Conservation (phyloP, 2,329 filamentous ascomycete genomes). For the Knoxdaviesia proteae region DNA sequence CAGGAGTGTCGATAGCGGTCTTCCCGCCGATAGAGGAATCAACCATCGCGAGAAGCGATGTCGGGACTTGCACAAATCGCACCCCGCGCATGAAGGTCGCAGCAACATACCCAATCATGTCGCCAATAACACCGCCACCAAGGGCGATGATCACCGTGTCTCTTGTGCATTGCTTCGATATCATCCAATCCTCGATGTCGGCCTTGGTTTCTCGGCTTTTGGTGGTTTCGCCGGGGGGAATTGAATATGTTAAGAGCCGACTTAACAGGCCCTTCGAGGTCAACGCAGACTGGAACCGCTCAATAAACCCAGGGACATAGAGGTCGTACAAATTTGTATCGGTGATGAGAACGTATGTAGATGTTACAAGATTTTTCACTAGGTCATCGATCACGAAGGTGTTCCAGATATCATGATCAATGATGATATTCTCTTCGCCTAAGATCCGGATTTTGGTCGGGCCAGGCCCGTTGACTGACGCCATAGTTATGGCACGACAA, state of each 20-base stretch:
- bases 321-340: slow-evolving; percentile 74
- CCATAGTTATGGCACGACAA: slow-evolving; percentile 3
- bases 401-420: slow-evolving; percentile 81
- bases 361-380: slow-evolving; percentile 54
- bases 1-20: slow-evolving; percentile 89
- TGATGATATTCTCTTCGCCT: slow-evolving; percentile 73
- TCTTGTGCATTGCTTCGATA: slow-evolving; percentile 75
- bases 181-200: slow-evolving; percentile 93
- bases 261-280: too few relatives aligned
- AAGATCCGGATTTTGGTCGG: slow-evolving; percentile 57
- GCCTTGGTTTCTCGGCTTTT: slow-evolving; percentile 89
- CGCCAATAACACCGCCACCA: slow-evolving; percentile 89
- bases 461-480: slow-evolving; percentile 5
- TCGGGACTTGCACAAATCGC: slow-evolving; percentile 89
- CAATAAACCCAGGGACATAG: slow-evolving; percentile 40
- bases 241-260: slow-evolving; percentile 66
- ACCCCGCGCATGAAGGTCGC: slow-evolving; percentile 98
- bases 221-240: slow-evolving; percentile 79
- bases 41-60: slow-evolving; percentile 88
- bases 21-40: slow-evolving; percentile 97
- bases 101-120: slow-evolving; percentile 93
- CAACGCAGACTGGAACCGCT: slow-evolving; percentile 37
- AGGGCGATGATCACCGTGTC: slow-evolving; percentile 91
- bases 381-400: slow-evolving; percentile 66
- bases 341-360: slow-evolving; percentile 90